Conservation (phyloP, 139 green algal species). For the Picochlorum sp. region DNA sequence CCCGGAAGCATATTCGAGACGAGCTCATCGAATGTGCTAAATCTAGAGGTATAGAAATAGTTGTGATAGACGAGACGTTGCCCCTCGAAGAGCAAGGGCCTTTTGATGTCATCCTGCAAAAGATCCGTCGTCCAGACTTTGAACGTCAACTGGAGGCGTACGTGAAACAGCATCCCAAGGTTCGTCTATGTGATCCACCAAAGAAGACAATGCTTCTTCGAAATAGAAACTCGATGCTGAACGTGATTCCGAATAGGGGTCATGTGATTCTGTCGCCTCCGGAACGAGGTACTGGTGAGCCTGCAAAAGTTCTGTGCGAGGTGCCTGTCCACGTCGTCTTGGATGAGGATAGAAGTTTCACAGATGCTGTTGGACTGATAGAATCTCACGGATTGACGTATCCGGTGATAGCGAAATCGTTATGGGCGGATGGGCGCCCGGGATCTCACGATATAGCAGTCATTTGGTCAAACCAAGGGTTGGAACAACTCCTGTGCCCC, state of each 20-base stretch:
- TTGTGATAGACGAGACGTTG: conserved; percentile 34
- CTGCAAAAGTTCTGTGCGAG: conserved; percentile 6
- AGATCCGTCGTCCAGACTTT: conserved; percentile 65
- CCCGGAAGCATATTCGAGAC: conserved; percentile 44
- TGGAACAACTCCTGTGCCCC: conserved; percentile 13
- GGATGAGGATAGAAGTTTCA: conserved; percentile 12
- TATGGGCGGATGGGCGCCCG: conserved; percentile 69
- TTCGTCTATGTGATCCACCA: conserved; percentile 29
- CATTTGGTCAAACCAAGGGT: conserved; percentile 1
- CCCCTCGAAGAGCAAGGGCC: conserved; percentile 51
- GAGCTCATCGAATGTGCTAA: conserved; percentile 31
- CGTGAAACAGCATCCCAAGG: conserved; percentile 31
- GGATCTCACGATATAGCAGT: conserved; percentile 67
- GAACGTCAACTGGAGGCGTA: conserved; percentile 50
- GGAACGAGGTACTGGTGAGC: background rate
- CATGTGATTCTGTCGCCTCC: conserved; percentile 2
- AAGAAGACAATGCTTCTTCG: conserved; percentile 16
- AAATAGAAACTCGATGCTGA: conserved; percentile 29
- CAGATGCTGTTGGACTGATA: conserved; percentile 23
- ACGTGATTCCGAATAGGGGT: background rate
- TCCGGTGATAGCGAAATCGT: conserved; percentile 73
- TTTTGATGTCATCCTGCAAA: conserved; percentile 66
- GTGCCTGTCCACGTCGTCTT: conserved; percentile 11
- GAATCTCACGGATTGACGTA: conserved; percentile 28
- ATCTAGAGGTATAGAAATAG: conserved; percentile 35